A percentile compares a stretch with the other conserved stretches of the same genome.
phyloP scores from a whole-genome alignment of 1,284 basidiomycete genomes.

The Neotropicomus parvogracilis region DNA sequence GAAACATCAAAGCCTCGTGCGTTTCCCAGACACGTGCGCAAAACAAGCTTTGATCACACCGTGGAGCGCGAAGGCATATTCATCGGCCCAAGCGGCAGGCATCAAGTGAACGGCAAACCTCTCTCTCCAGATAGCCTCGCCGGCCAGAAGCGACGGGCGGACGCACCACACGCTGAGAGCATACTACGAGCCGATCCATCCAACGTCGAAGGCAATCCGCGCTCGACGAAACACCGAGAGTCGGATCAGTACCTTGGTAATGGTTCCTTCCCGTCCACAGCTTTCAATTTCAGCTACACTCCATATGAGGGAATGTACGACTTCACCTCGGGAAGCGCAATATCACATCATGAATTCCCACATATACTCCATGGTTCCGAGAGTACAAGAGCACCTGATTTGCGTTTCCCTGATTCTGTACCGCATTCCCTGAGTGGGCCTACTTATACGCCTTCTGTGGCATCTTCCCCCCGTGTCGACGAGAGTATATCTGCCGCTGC shows the following conservation, averaged over 20 bases:
- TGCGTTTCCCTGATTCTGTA: constrained; percentile 37
- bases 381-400: constrained; percentile 25
- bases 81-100: constrained; percentile 56
- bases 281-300: constrained; percentile 77
- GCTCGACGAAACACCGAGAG: constrained; percentile 28
- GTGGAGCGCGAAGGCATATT: constrained; percentile 65
- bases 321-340: constrained; percentile 24
- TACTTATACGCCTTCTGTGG: constrained; percentile 40
- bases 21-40: constrained; percentile 80
- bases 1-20: constrained; percentile 45
- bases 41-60: constrained; percentile 91
- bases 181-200: constrained; percentile 73
- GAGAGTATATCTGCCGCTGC: constrained; percentile 58
- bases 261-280: constrained; percentile 64
- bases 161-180: constrained; percentile 70
- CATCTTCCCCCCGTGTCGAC: constrained; percentile 35
- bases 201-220: constrained; percentile 43
- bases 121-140: constrained; percentile 56
- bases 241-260: constrained; percentile 37
- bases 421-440: constrained; percentile 34
- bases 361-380: constrained; percentile 33
- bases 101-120: constrained; percentile 76
- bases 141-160: constrained; percentile 72
- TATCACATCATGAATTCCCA: constrained; percentile 35
- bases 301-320: constrained; percentile 72